Percentiles rank a stretch among this genome's conserved stretches.
These are phyloP conservation scores for Yamadazyma paraphyllophila DNA, from an alignment of 805 yeast genomes.

Conservation along the genomic window DNA sequence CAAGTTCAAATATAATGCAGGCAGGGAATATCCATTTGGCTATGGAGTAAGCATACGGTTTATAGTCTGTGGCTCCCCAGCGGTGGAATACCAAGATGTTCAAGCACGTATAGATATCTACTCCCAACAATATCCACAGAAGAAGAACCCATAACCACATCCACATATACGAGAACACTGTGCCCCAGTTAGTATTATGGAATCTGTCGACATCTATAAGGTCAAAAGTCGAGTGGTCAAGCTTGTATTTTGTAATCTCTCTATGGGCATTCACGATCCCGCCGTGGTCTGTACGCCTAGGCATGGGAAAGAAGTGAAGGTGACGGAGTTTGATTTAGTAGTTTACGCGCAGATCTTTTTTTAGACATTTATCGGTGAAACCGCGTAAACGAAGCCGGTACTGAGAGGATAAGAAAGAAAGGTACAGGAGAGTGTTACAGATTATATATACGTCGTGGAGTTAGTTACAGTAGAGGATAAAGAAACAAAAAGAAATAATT, in stretches of 20 bases:
- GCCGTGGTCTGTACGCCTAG: neutral
- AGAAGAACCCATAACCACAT: conserved; percentile 50
- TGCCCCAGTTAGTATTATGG: conserved; percentile 42
- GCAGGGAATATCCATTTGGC: conserved; percentile 74
- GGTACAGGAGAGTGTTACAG: no score
- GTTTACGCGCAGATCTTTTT: neutral
- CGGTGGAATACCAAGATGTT: conserved; percentile 67
- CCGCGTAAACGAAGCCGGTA: neutral
- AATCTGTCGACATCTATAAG: conserved; percentile 46
- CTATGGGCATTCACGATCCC: conserved; percentile 21
- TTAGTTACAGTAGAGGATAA: no score
- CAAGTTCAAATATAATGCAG: conserved; percentile 72
- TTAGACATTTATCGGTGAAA: neutral
- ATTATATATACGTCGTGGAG: no score
- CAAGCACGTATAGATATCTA: conserved; percentile 79
- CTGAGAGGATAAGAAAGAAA: neutral
- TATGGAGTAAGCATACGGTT: conserved; percentile 48
- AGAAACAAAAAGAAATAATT: no score
- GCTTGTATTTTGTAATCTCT: conserved; percentile 27
- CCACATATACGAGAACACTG: conserved; percentile 43
- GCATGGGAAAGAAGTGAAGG: neutral
- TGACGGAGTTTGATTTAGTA: neutral
- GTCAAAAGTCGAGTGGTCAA: conserved; percentile 47
- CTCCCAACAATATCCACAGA: conserved; percentile 51
- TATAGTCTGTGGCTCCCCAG: conserved; percentile 56